Evolutionary conservation across 2,329 filamentous ascomycete genomes (phyloP), one percentile per base, ranked within the genome.

Genomic region (Alternaria sp.): DNA sequence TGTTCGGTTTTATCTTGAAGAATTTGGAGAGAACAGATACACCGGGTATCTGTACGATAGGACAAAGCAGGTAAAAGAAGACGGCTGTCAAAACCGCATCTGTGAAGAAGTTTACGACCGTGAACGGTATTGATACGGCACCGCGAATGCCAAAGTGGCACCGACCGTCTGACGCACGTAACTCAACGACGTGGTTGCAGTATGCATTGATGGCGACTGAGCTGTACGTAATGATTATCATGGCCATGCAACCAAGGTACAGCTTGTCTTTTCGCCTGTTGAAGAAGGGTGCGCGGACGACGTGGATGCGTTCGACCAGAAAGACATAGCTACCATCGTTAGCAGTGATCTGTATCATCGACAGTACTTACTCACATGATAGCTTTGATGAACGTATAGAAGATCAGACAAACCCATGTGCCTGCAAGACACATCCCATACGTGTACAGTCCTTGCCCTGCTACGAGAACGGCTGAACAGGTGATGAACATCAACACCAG

Each of bases 261-360:
- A 80, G 54, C 49, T 67, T 71, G 52, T 80, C 77, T 7, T 73
- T 64, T 32, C 63, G 62, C 14, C 79, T 71, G 11, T 64, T 57
- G 11, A 70, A 62, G 47, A 74, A 72, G 6, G 75, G 68, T 16
- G 71, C 64, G 14, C 77, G 70, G 22, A 80, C 71, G 7, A 76
- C 68, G 48, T 80, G 78, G 28, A 75, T 71, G 16, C 79, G 74
- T 59, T 81, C 79, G 28, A 79, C 71, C 6, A 81, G 68, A 61
- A 79, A 80, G 12, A 77, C 58, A 46, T 80, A 79, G 26, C 71
- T 70, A 20, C 43, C 26, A 52, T 24, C n/a, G 18, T 26, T 30
- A 16, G 22, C 2, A 16, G 43, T 22, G 16, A 0, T 4, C 24
- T 16, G n/a, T 22, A n/a, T 4, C n/a, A 5, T 28, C 11, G 3